Evolutionary conservation across 345 rosid species (phyloP), one percentile per base, ranked within the genome.

Genomic region (Capsella bursapastoris): DNA sequence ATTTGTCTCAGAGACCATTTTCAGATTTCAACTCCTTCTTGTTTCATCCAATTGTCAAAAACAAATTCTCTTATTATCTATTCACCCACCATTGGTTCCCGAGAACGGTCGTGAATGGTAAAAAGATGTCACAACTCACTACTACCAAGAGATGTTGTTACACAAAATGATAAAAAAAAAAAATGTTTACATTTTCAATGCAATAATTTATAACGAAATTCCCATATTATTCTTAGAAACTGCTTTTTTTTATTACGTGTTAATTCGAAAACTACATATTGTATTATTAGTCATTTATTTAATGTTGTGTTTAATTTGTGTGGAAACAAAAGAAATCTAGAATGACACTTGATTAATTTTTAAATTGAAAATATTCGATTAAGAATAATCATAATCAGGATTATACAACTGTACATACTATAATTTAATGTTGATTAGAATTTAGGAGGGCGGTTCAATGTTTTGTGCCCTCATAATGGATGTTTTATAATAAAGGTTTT

Each of bases 361-460:
- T 0, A 45, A 45, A 45, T 2, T 0, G 50, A 44, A 44, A 16
- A 16, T 8, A 49, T 3, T 49, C 1, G 16, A 49, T 22, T 43
- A 63, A 25, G 27, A 52, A 44, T 12, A 4, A 38, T 32, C 9
- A n/a, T 57, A 47, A 57, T 32, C 9, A 57, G 43, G 73, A 57
- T 12, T 32, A 35, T 5, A 47, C 60, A 66, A 66, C n/a, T 51
- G 37, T 51, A 51, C 45, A 8, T 12, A 44, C 3, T 38, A 38
- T 37, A 48, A 57, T 29, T 37, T 37, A 48, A 57, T 60, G 31
- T 51, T 59, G 56, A 59, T 41, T 51, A 67, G 68, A 44, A 40
- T 74, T 31, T 75, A 68, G 61, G 63, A 31, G 48, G 62, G 63
- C 55, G 79, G 74, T 75, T 75, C 79, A 75, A 50, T 69, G 74